Conservation (phyloP, 116 monocot species). For the Zostera marina region DNA sequence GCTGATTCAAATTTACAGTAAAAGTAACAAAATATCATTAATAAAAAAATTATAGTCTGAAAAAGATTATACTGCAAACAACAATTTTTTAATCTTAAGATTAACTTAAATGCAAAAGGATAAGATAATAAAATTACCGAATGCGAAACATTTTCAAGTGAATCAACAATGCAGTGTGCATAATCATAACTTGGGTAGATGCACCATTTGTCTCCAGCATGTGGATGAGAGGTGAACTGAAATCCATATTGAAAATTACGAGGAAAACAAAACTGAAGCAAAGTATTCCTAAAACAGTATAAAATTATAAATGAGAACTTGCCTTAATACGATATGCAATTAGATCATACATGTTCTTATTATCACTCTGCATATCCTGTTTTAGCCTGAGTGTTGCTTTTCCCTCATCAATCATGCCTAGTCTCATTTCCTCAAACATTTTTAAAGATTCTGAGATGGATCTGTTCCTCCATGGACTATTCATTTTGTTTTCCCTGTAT, state of each 20-base stretch:
- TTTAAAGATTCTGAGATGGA: slow-evolving; percentile 74
- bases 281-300: background rate
- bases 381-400: slow-evolving; percentile 90
- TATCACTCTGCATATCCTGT: slow-evolving; percentile 97
- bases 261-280: background rate
- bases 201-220: slow-evolving; percentile 98
- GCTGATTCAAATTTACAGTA: slow-evolving; percentile 20
- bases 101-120: too few relatives aligned
- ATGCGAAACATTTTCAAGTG: slow-evolving; percentile 96
- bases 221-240: slow-evolving; percentile 91
- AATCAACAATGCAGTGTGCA: slow-evolving; percentile 98
- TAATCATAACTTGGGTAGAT: slow-evolving; percentile 98
- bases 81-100: too few relatives aligned
- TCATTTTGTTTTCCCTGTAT: slow-evolving; percentile 83
- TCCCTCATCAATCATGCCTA: slow-evolving; percentile 79
- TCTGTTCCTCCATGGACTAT: slow-evolving; percentile 98
- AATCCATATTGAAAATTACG: slow-evolving; percentile 4
- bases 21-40: background rate
- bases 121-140: slow-evolving; percentile 41
- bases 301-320: slow-evolving; percentile 8
- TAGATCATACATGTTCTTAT: slow-evolving; percentile 96
- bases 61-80: too few relatives aligned
- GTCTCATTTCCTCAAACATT: slow-evolving; percentile 87
- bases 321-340: slow-evolving; percentile 97
- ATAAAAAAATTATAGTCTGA: background rate